phyloP scores from a whole-genome alignment of 345 rosid genomes.

The Arabis hirsuta region DNA sequence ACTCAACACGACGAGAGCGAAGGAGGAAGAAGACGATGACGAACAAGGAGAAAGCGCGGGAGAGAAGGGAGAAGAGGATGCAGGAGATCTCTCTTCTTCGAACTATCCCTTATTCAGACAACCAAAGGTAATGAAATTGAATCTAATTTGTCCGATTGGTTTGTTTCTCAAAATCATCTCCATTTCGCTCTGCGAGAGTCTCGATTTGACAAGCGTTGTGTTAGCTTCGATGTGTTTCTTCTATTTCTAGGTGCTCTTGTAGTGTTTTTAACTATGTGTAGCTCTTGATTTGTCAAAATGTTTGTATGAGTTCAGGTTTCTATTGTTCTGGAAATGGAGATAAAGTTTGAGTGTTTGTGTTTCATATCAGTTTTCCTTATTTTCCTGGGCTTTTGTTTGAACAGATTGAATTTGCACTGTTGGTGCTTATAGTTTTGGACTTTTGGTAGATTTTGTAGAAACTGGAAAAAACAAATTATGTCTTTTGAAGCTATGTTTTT shows the following conservation, averaged over 20 bases:
- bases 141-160: not conserved
- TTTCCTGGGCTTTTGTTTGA: not conserved
- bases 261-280: constrained; percentile 9
- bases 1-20: constrained; percentile 19
- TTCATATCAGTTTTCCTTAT: not conserved
- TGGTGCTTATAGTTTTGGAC: constrained; percentile 5
- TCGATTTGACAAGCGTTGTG: constrained; percentile 6
- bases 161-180: not conserved
- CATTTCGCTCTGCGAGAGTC: not conserved
- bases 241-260: not conserved
- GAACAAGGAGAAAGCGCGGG: constrained; percentile 67
- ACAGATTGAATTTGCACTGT: not conserved
- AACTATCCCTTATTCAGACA: constrained; percentile 85
- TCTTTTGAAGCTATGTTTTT: constrained; percentile 1
- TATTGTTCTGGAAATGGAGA: not conserved
- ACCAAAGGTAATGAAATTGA: constrained; percentile 59
- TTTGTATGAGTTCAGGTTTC: not conserved
- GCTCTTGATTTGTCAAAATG: not conserved
- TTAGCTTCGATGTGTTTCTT: not conserved
- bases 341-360: constrained; percentile 9
- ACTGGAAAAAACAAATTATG: not conserved
- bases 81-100: constrained; percentile 87
- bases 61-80: constrained; percentile 77
- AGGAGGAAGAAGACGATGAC: constrained; percentile 40
- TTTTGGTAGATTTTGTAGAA: constrained; percentile 7